Percentiles rank a stretch among this genome's conserved stretches.
phyloP scores from a whole-genome alignment of 345 rosid species.

The Barbarea vulgaris region DNA sequence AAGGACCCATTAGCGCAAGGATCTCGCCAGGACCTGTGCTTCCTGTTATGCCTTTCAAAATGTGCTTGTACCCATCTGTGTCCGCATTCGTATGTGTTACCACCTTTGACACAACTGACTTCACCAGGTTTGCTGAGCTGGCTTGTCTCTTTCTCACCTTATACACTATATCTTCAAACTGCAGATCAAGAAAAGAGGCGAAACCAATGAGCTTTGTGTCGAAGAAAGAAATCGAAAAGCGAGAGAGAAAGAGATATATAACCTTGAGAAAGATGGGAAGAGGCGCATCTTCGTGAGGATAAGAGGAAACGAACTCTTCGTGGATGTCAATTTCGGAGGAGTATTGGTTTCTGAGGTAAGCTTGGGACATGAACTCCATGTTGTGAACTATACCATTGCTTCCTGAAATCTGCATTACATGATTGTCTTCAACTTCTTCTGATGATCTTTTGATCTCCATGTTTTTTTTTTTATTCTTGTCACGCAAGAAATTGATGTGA shows the following conservation, averaged over 20 bases:
- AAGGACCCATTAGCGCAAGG: slow-evolving; percentile 97
- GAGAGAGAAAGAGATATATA: not conserved
- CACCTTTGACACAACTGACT: slow-evolving; percentile 69
- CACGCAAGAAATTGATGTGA: slow-evolving; percentile 1
- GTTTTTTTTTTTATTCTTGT: not conserved
- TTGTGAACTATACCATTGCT: slow-evolving; percentile 75
- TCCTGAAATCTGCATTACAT: slow-evolving; percentile 80
- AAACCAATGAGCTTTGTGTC: slow-evolving; percentile 12
- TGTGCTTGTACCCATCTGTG: slow-evolving; percentile 69
- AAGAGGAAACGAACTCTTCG: slow-evolving; percentile 43
- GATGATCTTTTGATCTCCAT: slow-evolving; percentile 62
- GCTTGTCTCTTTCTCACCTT: slow-evolving; percentile 58
- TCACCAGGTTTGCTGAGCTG: slow-evolving; percentile 56
- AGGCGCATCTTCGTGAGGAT: slow-evolving; percentile 55
- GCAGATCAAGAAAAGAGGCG: slow-evolving; percentile 18
- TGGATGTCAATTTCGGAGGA: slow-evolving; percentile 71
- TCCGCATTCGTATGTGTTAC: slow-evolving; percentile 57
- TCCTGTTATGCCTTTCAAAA: slow-evolving; percentile 86
- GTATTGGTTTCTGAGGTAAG: slow-evolving; percentile 64
- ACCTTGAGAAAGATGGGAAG: slow-evolving; percentile 94
- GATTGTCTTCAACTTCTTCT: slow-evolving; percentile 60
- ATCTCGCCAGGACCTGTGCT: slow-evolving; percentile 91
- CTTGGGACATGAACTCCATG: slow-evolving; percentile 80
- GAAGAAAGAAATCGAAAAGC: not conserved
- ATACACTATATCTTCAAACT: slow-evolving; percentile 92